Percentiles rank a stretch among this genome's conserved stretches.
These are phyloP conservation scores for Aspergillus novofumigatus DNA, from an alignment of 2,329 filamentous ascomycete genomes.

Conservation along the genomic window DNA sequence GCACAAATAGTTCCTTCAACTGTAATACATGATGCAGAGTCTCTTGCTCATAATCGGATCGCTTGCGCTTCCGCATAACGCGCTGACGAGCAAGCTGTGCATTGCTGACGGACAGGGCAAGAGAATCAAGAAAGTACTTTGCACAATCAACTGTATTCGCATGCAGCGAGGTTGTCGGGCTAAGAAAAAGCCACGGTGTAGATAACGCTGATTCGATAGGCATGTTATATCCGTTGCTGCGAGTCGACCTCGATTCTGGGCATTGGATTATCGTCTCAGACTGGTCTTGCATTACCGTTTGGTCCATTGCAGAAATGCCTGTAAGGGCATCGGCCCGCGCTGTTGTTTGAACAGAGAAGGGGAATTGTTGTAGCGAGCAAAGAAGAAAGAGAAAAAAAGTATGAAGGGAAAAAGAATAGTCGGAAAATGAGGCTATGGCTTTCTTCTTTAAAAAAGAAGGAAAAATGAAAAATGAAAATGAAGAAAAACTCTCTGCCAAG, in stretches of 20 bases:
- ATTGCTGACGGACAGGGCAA: conserved; percentile 69
- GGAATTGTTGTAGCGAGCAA: background rate
- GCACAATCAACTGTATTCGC: conserved; percentile 67
- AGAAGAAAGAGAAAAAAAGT: background rate
- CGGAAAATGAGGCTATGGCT: background rate
- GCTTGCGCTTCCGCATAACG: conserved; percentile 71
- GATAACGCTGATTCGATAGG: conserved; percentile 43
- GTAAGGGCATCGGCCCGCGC: background rate
- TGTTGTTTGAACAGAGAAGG: background rate
- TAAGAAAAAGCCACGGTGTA: conserved; percentile 71
- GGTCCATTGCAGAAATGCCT: background rate
- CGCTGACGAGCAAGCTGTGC: conserved; percentile 66
- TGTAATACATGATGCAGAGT: conserved; percentile 58
- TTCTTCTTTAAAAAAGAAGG: too few relatives aligned
- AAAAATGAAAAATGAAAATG: background rate
- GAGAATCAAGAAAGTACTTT: conserved; percentile 74
- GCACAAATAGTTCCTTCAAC: conserved; percentile 75
- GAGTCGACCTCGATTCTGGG: background rate
- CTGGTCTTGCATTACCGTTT: background rate
- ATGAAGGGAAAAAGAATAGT: background rate
- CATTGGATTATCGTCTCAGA: background rate
- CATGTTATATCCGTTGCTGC: background rate
- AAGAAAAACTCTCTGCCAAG: background rate
- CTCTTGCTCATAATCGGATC: conserved; percentile 50
- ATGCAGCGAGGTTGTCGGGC: conserved; percentile 64